A percentile compares a stretch with the other conserved stretches of the same genome.
Evolutionary conservation across 768 basidiomycete species (phyloP).

Genomic region (Collybiopsis confluens): DNA sequence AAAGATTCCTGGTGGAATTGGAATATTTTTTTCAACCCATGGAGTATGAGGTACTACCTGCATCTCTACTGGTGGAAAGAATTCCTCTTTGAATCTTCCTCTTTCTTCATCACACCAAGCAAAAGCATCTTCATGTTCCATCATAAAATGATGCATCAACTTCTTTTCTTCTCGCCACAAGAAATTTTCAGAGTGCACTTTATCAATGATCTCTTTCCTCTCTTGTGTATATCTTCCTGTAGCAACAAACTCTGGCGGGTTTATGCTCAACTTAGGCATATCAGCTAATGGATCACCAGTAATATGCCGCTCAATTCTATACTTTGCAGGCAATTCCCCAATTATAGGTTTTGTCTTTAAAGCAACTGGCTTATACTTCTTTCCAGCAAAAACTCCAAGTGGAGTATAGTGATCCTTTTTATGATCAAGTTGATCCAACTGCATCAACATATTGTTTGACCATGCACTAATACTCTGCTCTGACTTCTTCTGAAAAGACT

Average conservation of each 20-base stretch:
- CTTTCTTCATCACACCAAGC: slow-evolving; percentile 35
- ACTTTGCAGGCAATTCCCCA: slow-evolving; percentile 13
- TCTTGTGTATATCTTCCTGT: slow-evolving; percentile 20
- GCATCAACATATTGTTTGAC: neutral
- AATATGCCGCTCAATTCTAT: slow-evolving; percentile 17
- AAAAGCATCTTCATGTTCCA: slow-evolving; percentile 25
- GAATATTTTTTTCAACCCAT: slow-evolving; percentile 25
- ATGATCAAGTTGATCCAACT: neutral
- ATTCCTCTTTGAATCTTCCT: slow-evolving; percentile 28
- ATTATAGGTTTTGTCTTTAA: slow-evolving; percentile 15
- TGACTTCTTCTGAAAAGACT: too few relatives aligned
- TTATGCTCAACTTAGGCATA: slow-evolving; percentile 9
- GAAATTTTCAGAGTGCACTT: slow-evolving; percentile 18
- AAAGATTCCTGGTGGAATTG: slow-evolving; percentile 23
- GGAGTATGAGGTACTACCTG: slow-evolving; percentile 30
- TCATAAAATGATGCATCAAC: slow-evolving; percentile 29
- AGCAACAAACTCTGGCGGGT: slow-evolving; percentile 13
- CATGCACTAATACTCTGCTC: too few relatives aligned
- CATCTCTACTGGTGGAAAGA: slow-evolving; percentile 28
- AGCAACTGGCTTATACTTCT: slow-evolving; percentile 19
- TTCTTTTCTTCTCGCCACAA: slow-evolving; percentile 27
- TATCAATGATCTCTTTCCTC: slow-evolving; percentile 11
- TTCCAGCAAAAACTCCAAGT: slow-evolving; percentile 5
- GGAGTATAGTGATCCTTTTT: neutral
- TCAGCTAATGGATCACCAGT: slow-evolving; percentile 15